phyloP scores from a whole-genome alignment of 73 alveolate species.

The Tetrahymena borealis region DNA sequence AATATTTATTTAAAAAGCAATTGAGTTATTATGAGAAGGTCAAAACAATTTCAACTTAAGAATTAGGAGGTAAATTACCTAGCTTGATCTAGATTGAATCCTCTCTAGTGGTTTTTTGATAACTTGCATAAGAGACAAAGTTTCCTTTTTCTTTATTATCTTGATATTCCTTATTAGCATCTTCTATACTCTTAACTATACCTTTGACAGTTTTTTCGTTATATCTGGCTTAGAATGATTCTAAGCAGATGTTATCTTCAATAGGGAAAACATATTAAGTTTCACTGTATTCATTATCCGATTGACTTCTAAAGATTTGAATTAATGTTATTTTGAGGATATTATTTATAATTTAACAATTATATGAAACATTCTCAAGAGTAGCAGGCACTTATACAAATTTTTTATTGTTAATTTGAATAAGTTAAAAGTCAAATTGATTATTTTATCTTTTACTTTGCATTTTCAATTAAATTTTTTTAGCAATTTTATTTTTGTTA shows the following conservation, averaged over 20 bases:
- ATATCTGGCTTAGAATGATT: neutral
- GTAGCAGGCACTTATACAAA: neutral
- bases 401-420: too few relatives aligned
- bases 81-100: neutral
- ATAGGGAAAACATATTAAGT: neutral
- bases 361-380: neutral
- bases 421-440: neutral
- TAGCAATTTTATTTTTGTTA: too few relatives aligned
- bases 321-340: neutral
- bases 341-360: neutral
- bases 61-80: slow-evolving; percentile 19
- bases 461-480: too few relatives aligned
- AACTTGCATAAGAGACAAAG: neutral
- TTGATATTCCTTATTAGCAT: slow-evolving; percentile 1
- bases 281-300: neutral
- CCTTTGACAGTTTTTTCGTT: slow-evolving; percentile 11
- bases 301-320: neutral
- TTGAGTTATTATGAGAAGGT: neutral
- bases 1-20: neutral
- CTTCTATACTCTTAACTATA: slow-evolving; percentile 2
- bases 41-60: neutral
- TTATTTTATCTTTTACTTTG: too few relatives aligned
- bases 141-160: slow-evolving; percentile 15
- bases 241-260: neutral
- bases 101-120: neutral